Evolutionary conservation across 1,139 yeast genomes (phyloP).

Genomic region (Diutina scorzettiae): DNA sequence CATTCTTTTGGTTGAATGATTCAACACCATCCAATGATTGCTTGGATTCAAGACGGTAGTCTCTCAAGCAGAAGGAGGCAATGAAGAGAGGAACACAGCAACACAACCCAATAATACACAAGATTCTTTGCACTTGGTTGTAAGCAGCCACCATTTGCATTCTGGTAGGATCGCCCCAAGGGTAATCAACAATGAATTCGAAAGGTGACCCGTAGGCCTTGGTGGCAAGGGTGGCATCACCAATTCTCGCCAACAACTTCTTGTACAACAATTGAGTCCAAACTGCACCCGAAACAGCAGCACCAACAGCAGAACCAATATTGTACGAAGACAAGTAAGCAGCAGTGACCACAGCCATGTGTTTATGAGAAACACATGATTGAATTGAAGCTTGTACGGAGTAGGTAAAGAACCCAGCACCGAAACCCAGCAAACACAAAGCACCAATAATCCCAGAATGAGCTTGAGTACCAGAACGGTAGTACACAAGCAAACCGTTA

Average conservation of each 20-base stretch:
- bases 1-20: not conserved
- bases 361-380: conserved; percentile 3
- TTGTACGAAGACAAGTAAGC: conserved; percentile 1
- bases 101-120: conserved; percentile 4
- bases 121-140: not conserved
- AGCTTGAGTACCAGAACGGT: not conserved
- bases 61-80: not conserved
- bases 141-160: conserved; percentile 14
- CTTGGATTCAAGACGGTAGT: not conserved
- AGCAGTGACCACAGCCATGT: conserved; percentile 6
- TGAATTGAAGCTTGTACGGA: not conserved
- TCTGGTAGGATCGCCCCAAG: conserved; percentile 26
- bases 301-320: conserved; percentile 1
- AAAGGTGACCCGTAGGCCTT: conserved; percentile 21
- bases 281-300: conserved; percentile 4
- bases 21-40: not conserved
- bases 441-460: conserved; percentile 6
- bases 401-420: conserved; percentile 5
- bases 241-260: conserved; percentile 15
- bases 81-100: not conserved
- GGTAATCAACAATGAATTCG: conserved; percentile 15
- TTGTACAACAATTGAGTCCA: conserved; percentile 8
- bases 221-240: conserved; percentile 12
- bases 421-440: not conserved
- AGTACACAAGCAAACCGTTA: conserved; percentile 5